These are phyloP conservation scores for Cryphonectria radicalis DNA, from an alignment of 2,329 filamentous ascomycete species.

Conservation along the genomic window DNA sequence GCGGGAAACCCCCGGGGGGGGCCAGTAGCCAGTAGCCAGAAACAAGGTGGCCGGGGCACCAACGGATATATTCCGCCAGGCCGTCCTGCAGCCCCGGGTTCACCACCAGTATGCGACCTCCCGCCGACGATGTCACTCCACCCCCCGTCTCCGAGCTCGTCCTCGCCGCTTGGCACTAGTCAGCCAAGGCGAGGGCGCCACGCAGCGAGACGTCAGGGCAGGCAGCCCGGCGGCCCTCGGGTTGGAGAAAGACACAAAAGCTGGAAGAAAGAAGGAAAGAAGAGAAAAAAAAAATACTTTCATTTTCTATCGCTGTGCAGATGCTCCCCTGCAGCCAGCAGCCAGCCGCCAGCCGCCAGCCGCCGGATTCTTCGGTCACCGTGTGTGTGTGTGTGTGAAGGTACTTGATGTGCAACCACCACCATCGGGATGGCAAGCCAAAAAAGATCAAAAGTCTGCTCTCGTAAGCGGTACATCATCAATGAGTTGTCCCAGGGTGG, in stretches of 20 bases:
- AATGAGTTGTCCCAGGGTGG: not conserved
- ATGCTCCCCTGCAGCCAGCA: not conserved
- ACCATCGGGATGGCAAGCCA: not conserved
- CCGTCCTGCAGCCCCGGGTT: conserved; percentile 4
- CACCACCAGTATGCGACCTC: conserved; percentile 5
- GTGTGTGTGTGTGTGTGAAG: not conserved
- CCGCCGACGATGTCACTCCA: conserved; percentile 8
- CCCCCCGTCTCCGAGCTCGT: not conserved
- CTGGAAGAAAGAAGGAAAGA: not conserved
- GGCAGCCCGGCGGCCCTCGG: no score
- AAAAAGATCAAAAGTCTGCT: not conserved
- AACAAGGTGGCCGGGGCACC: conserved; percentile 1
- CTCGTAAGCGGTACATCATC: not conserved
- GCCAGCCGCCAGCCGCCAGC: not conserved
- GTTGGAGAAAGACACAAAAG: not conserved
- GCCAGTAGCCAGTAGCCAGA: not conserved
- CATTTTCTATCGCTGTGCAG: conserved; percentile 7
- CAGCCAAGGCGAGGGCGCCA: not conserved
- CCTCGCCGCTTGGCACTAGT: not conserved
- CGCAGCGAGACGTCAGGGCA: not conserved
- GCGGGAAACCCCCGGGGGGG: not conserved
- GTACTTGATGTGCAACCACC: not conserved
- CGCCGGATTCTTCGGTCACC: not conserved
- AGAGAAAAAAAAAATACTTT: no score
- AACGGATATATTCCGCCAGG: conserved; percentile 4